Base-by-base conservation (phyloP, 441 rosid species). In the Pelargonium citronellum region DNA sequence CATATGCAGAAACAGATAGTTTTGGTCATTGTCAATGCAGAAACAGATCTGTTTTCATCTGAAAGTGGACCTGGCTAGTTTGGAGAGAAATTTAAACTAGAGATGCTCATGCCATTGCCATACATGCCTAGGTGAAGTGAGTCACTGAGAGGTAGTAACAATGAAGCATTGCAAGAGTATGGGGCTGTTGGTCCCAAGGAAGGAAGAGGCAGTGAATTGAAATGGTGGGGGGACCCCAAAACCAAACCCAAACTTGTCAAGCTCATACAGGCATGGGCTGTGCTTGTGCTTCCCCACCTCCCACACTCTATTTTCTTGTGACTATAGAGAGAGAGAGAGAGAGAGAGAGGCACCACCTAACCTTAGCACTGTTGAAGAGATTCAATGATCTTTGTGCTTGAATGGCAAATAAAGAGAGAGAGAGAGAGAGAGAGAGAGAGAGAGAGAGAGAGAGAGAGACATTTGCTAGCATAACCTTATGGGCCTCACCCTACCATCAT, bases 1-100 rank as follows among this genome's bases (percentile, higher is more conserved):
- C 20, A 55, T 19, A 16, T 16, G 61, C 16, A 15, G 61, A 55
- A 55, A 16, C 61, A 55, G 61, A 8, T 55, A 20, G 61, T 19
- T 55, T 55, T 55, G 16, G 61, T 55, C 61, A 7, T 55, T 55
- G 61, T 55, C 61, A 55, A 55, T 15, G 61, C 22, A 15, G 22
- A 7, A 55, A 55, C 10, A 16, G 19, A 55, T 55, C 61, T 55
- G 61, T 55, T 55, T 55, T 19, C 17, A 15, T 55, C 61, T 55
- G 10, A 55, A 55, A 30, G 8, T 55, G 61, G 61, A 55, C 61
- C 22, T 16, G n/a, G n/a, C 17, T 2, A 15, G 37, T 30, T 30
- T 30, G 37, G 37, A 30, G 37, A 30, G 37, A 30, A 30, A 30
- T 30, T 30, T 30, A 30, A 30, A 30, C 37, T n/a, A 55, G 20